Evolutionary conservation across 805 yeast genomes (phyloP).

Genomic region (Candida maris): DNA sequence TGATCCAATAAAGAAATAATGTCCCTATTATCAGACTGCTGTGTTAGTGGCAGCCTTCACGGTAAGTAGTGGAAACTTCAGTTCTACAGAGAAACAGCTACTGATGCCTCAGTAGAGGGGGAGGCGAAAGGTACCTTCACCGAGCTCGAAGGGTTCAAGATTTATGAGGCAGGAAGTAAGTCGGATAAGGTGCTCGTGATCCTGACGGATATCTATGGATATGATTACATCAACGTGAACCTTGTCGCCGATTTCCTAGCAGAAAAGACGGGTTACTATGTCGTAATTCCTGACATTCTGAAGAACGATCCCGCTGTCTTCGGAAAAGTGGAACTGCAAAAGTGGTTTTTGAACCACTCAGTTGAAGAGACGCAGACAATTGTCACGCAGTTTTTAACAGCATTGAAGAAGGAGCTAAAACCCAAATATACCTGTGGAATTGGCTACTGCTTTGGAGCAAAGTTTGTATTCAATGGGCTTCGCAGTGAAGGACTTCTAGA

Average conservation of each 20-base stretch:
- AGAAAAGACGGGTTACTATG: slow-evolving; percentile 51
- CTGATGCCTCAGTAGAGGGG: slow-evolving; percentile 28
- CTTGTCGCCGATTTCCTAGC: slow-evolving; percentile 69
- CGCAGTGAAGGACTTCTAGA: slow-evolving; percentile 35
- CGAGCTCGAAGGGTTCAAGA: slow-evolving; percentile 40
- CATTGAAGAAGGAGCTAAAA: slow-evolving; percentile 40
- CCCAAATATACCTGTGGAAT: slow-evolving; percentile 52
- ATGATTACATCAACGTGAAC: slow-evolving; percentile 50
- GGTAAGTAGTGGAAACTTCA: slow-evolving; percentile 27
- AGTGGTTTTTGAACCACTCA: slow-evolving; percentile 44
- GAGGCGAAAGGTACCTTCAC: slow-evolving; percentile 41
- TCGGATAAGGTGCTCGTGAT: slow-evolving; percentile 54
- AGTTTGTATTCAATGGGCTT: slow-evolving; percentile 54
- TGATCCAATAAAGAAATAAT: slow-evolving; percentile 2
- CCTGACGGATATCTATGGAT: slow-evolving; percentile 69
- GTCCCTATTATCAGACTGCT: slow-evolving; percentile 5
- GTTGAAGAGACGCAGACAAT: slow-evolving; percentile 45
- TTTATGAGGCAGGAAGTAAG: slow-evolving; percentile 48
- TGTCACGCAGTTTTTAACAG: slow-evolving; percentile 44
- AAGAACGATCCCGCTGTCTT: slow-evolving; percentile 47
- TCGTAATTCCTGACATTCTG: slow-evolving; percentile 74
- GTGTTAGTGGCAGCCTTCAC: slow-evolving; percentile 11
- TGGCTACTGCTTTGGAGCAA: slow-evolving; percentile 89
- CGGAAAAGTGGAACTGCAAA: slow-evolving; percentile 17
- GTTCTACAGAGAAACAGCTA: no score